phyloP scores from a whole-genome alignment of 257 asterid species.

The Linderniella brevidens region DNA sequence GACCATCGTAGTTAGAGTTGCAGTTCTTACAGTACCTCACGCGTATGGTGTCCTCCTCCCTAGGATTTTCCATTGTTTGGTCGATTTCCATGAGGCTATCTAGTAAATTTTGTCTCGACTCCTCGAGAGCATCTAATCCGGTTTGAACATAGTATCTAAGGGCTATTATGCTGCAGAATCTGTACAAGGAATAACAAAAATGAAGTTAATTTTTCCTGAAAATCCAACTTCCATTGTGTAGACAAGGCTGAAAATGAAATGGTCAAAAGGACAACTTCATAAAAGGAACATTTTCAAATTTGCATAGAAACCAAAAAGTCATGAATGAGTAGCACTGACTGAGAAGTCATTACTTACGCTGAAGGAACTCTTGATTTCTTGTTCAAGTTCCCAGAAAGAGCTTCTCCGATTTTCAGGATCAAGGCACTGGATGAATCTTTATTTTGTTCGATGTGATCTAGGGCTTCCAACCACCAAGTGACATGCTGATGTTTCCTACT shows the following conservation, averaged over 20 bases:
- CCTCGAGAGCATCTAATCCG: conserved; percentile 74
- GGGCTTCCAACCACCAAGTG: conserved; percentile 90
- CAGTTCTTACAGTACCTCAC: conserved; percentile 78
- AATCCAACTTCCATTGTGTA: background rate
- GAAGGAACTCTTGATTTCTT: conserved; percentile 51
- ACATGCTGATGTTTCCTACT: conserved; percentile 35
- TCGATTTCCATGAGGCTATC: conserved; percentile 67
- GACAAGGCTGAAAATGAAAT: too few relatives aligned
- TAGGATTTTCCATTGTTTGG: conserved; percentile 74
- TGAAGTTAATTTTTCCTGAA: conserved; percentile 7
- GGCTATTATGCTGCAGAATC: conserved; percentile 66
- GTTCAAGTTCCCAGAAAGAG: conserved; percentile 48
- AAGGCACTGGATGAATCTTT: conserved; percentile 42
- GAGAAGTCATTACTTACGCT: conserved; percentile 35
- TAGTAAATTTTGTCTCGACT: conserved; percentile 52
- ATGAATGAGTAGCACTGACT: background rate
- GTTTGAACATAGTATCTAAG: conserved; percentile 68
- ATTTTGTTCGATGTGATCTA: conserved; percentile 64
- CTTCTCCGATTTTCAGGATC: conserved; percentile 63
- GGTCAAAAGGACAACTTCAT: too few relatives aligned
- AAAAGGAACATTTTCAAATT: too few relatives aligned
- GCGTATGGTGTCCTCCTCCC: conserved; percentile 57
- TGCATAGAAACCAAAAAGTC: background rate
- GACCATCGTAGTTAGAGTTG: conserved; percentile 62
- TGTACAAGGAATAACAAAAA: conserved; percentile 15